phyloP scores from a whole-genome alignment of 1,139 yeast species.

The Kurtzmaniella quercitrusa region DNA sequence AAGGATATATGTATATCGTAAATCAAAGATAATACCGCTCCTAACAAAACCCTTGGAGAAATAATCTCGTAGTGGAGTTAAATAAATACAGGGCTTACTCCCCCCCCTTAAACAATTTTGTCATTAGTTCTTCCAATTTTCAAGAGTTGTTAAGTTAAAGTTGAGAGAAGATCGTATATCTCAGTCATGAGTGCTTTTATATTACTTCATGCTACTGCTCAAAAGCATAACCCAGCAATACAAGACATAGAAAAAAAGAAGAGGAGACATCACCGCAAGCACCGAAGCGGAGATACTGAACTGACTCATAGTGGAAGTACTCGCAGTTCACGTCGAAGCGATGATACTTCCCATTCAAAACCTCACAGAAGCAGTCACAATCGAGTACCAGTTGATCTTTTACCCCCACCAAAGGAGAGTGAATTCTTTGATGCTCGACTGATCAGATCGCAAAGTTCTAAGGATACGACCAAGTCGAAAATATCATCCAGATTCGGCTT shows the following conservation, averaged over 20 bases:
- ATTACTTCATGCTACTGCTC: neutral
- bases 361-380: neutral
- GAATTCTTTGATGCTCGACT: neutral
- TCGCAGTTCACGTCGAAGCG: neutral
- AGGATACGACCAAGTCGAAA: neutral
- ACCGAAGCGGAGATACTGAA: neutral
- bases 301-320: neutral
- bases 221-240: neutral
- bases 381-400: neutral
- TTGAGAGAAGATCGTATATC: too few relatives aligned
- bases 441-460: neutral
- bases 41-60: neutral
- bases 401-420: neutral
- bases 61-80: neutral
- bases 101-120: too few relatives aligned
- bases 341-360: neutral
- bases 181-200: neutral
- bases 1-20: neutral
- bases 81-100: neutral
- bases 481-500: neutral
- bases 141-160: neutral
- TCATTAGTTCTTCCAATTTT: neutral
- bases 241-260: neutral
- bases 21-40: neutral
- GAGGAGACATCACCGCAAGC: neutral